Evolutionary conservation across 2,329 filamentous ascomycete species (phyloP), one percentile per base, ranked within the genome.

Genomic region (Bipolaris bicolor): DNA sequence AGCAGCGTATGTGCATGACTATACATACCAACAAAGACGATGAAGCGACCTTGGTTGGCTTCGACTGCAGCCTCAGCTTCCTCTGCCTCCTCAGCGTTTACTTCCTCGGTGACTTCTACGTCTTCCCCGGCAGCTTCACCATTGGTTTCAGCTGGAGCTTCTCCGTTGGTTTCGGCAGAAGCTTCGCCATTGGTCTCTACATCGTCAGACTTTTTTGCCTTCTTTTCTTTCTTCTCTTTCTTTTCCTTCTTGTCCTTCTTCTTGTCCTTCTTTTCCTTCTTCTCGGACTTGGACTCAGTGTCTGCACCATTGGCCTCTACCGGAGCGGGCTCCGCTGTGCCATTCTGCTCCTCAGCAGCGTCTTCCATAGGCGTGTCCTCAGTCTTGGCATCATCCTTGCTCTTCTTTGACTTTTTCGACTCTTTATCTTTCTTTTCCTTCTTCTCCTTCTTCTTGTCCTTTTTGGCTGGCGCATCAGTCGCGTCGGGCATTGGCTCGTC

Each of bases 1-100:
- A 9, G 11, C 7, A 20, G 29, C 2, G 5, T 20, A 2, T 10
- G 5, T 3, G 9, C 5, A 2, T 15, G 10, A 24, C 3, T 15
- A 29, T 2, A 65, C 79, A 20, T 78, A 86, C 86, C 89, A 63
- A 94, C 87, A 78, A 95, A 95, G 68, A 89, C 86, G 59, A 92
- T 91, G 80, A 91, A 92, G 58, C 89, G 84, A 15, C 81, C 75
- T 57, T 82, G 82, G 26, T 58, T 81, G 55, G 56, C 55, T 15
- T 57, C 45, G 9, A 57, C 45, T 45, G 50, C 55, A 15, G 50
- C 55, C 37, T 57, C 16, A 15, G 50, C 66, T 26, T 64, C 60
- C 31, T 59, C 57, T 26, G 61, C 60, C 5, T 52, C 64, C 22
- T 61, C 65, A 24, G 33, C 22, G 13, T 66, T 65, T 24, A 59